phyloP scores from a whole-genome alignment of 2,329 filamentous ascomycete species.

The Cyphellophora europaea region DNA sequence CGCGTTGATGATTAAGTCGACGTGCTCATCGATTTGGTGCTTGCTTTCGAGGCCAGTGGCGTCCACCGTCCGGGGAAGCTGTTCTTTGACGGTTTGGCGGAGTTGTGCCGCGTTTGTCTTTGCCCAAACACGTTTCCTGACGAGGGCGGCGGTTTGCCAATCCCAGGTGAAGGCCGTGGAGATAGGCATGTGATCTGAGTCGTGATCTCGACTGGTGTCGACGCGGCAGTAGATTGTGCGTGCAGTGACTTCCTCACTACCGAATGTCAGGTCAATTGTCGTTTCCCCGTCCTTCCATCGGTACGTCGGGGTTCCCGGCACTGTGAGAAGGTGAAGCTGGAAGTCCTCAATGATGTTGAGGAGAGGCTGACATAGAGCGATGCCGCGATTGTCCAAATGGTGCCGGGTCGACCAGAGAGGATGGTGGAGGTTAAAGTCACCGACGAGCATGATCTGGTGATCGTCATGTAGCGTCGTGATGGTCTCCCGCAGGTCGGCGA shows the following conservation, averaged over 20 bases:
- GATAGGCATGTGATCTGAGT: constrained; percentile 21
- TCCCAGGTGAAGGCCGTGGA: constrained; percentile 15
- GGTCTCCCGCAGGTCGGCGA: constrained; percentile 1
- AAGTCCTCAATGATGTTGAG: constrained; percentile 12
- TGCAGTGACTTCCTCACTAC: constrained; percentile 2
- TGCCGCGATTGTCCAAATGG: constrained; percentile 3
- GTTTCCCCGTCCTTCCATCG: constrained; percentile 7
- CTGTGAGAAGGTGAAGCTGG: constrained; percentile 11
- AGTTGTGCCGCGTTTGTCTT: constrained; percentile 14
- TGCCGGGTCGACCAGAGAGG: constrained; percentile 13
- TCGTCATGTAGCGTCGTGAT: constrained; percentile 5
- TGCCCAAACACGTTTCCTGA: constrained; percentile 10
- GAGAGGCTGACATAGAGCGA: constrained; percentile 10
- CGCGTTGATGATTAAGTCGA: constrained; percentile 13
- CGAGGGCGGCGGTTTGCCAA: constrained; percentile 9
- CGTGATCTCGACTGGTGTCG: constrained; percentile 15
- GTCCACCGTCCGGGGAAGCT: constrained; percentile 2
- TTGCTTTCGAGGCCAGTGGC: constrained; percentile 8
- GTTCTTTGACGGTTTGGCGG: constrained; percentile 7
- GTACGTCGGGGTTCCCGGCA: constrained; percentile 8
- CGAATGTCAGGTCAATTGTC: constrained; percentile 17
- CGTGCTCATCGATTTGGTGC: constrained; percentile 12
- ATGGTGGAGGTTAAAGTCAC: constrained; percentile 18
- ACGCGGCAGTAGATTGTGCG: constrained; percentile 10
- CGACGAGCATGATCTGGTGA: constrained; percentile 12